Percentiles rank a stretch among this genome's conserved stretches.
Evolutionary conservation across 495 filamentous ascomycete species (phyloP).

Genomic region (Penicillium egyptiacum): DNA sequence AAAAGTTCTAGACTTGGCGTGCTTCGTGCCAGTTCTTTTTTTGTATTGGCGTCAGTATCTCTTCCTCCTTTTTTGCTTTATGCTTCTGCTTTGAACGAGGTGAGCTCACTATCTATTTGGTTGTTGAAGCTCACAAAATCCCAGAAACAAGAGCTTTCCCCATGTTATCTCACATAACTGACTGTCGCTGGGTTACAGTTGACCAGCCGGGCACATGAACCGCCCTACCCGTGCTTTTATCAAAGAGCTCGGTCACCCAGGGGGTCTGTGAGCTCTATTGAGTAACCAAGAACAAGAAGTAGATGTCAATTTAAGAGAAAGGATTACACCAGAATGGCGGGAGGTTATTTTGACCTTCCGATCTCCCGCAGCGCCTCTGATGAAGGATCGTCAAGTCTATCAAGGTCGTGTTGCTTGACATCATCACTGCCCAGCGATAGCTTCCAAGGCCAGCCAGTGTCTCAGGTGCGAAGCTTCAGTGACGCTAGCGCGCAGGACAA

Average conservation of each 20-base stretch:
- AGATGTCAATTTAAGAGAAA: not conserved
- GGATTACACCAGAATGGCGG: slow-evolving; percentile 34
- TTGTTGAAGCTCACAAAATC: not conserved
- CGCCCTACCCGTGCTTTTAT: not conserved
- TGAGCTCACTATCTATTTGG: slow-evolving; percentile 5
- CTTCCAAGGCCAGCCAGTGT: slow-evolving; percentile 9
- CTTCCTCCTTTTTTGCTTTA: not conserved
- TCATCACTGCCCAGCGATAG: slow-evolving; percentile 26
- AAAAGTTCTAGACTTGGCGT: not conserved
- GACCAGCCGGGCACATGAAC: slow-evolving; percentile 11
- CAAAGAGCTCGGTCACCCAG: slow-evolving; percentile 11
- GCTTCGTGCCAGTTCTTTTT: not conserved
- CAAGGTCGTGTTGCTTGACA: slow-evolving; percentile 32
- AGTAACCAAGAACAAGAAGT: slow-evolving; percentile 14
- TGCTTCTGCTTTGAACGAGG: not conserved
- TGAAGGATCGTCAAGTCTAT: slow-evolving; percentile 27
- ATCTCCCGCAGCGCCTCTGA: slow-evolving; percentile 36
- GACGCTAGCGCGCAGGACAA: slow-evolving; percentile 32
- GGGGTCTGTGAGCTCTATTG: slow-evolving; percentile 11
- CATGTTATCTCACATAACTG: slow-evolving; percentile 28
- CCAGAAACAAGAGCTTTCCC: not conserved
- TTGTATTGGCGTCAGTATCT: slow-evolving; percentile 5
- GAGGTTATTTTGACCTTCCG: slow-evolving; percentile 44
- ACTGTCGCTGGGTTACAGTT: slow-evolving; percentile 29
- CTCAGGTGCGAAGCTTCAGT: slow-evolving; percentile 21